Percentiles rank a stretch among this genome's conserved stretches.
phyloP scores from a whole-genome alignment of 108 stramenopile genomes.

The Cyclotella cryptica region DNA sequence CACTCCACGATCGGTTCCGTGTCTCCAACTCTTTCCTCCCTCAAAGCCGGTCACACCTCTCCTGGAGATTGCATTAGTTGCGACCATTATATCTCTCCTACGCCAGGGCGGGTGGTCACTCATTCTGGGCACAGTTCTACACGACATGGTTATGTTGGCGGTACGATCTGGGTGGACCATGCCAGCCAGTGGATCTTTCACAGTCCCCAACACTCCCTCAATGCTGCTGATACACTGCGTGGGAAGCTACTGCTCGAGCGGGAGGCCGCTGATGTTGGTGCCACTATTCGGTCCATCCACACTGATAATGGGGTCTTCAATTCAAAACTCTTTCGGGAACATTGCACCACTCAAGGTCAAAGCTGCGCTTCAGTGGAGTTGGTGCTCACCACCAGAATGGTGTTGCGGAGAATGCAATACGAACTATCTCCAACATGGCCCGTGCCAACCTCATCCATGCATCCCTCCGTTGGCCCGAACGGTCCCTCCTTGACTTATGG shows the following conservation, averaged over 20 bases:
- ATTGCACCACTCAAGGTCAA: constrained; percentile 7
- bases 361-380: constrained; percentile 26
- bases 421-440: constrained; percentile 26
- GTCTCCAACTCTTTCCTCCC: not conserved
- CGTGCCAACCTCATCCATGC: constrained; percentile 49
- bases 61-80: constrained; percentile 45
- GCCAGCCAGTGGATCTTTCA: not conserved
- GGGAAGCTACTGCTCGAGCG: constrained; percentile 27
- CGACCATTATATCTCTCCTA: constrained; percentile 42
- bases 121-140: not conserved
- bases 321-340: not conserved
- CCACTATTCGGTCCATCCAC: constrained; percentile 13
- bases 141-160: constrained; percentile 14
- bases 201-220: not conserved
- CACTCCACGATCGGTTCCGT: not conserved
- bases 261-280: constrained; percentile 1
- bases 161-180: not conserved
- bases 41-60: not conserved
- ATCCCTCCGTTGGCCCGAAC: constrained; percentile 49
- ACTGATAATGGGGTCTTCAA: constrained; percentile 24
- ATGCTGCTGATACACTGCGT: constrained; percentile 40
- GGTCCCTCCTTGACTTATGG: constrained; percentile 35
- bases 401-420: constrained; percentile 38
- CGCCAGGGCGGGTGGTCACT: constrained; percentile 18
- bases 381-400: constrained; percentile 59